A percentile compares a stretch with the other conserved stretches of the same genome.
Evolutionary conservation across 2,329 filamentous ascomycete genomes (phyloP).

Genomic region (Thielaviopsis euricoi): DNA sequence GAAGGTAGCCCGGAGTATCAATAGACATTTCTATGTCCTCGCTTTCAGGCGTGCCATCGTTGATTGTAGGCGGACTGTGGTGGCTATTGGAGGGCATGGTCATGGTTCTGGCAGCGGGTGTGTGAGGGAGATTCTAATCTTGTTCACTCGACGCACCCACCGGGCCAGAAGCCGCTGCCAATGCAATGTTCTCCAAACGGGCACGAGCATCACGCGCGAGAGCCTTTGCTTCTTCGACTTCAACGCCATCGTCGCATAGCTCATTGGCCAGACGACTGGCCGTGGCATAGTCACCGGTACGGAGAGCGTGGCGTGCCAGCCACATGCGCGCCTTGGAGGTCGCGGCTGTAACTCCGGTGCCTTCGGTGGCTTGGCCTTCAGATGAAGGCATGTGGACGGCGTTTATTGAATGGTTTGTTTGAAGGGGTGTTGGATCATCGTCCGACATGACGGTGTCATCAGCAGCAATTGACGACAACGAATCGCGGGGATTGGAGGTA

Average conservation of each 20-base stretch:
- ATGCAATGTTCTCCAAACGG: conserved; percentile 37
- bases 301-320: conserved; percentile 72
- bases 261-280: conserved; percentile 75
- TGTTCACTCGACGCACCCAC: not conserved
- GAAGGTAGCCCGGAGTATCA: not conserved
- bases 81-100: not conserved
- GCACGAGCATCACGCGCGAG: conserved; percentile 74
- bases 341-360: conserved; percentile 75
- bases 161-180: not conserved
- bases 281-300: conserved; percentile 54
- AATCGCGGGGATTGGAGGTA: conserved; percentile 27
- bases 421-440: conserved; percentile 10
- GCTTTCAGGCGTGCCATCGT: not conserved
- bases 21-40: not conserved
- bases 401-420: not conserved
- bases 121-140: not conserved
- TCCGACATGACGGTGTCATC: conserved; percentile 16
- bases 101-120: not conserved
- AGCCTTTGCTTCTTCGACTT: conserved; percentile 93
- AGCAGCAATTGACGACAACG: conserved; percentile 23
- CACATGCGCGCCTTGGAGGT: conserved; percentile 89
- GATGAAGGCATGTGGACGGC: not conserved
- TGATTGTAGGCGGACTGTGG: not conserved
- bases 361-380: conserved; percentile 25
- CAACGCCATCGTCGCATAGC: conserved; percentile 85